phyloP scores from a whole-genome alignment of 495 filamentous ascomycete genomes.

The Podospora didyma region DNA sequence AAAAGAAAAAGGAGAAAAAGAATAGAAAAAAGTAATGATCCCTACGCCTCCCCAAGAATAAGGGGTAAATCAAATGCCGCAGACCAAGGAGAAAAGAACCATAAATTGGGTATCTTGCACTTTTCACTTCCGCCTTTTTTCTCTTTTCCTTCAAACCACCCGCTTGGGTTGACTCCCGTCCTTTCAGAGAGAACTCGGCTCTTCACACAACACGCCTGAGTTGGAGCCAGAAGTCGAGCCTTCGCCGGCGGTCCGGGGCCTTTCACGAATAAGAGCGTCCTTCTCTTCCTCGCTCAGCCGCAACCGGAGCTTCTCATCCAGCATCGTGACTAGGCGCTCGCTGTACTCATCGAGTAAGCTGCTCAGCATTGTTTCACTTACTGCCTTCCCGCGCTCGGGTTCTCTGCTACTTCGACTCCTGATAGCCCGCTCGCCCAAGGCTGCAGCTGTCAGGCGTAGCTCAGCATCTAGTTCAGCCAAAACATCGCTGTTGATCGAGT shows the following conservation, averaged over 20 bases:
- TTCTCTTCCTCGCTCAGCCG: constrained; percentile 26
- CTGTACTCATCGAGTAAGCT: constrained; percentile 69
- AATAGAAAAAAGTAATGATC: no score
- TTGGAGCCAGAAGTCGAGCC: constrained; percentile 7
- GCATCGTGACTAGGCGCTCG: constrained; percentile 62
- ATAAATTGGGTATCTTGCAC: no score
- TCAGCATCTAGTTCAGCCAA: constrained; percentile 76
- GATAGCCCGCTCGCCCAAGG: constrained; percentile 57
- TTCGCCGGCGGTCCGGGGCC: constrained; percentile 26
- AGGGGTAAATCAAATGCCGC: no score
- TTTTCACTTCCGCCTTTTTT: no score
- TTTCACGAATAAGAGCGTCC: constrained; percentile 15
- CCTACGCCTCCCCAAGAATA: no score
- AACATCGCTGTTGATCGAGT: constrained; percentile 58
- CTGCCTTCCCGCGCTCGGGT: constrained; percentile 25
- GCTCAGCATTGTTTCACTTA: constrained; percentile 57
- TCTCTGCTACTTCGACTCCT: constrained; percentile 28
- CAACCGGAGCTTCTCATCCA: constrained; percentile 63
- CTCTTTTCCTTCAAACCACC: no score
- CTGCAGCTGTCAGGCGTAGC: constrained; percentile 67
- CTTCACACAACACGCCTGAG: neutral
- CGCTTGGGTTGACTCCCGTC: no score
- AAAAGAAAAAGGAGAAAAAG: no score
- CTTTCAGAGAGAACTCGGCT: neutral
- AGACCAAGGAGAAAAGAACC: no score